These are phyloP conservation scores for Chlamydomonas asymmetrica DNA, from an alignment of 139 green algal species.

Conservation along the genomic window DNA sequence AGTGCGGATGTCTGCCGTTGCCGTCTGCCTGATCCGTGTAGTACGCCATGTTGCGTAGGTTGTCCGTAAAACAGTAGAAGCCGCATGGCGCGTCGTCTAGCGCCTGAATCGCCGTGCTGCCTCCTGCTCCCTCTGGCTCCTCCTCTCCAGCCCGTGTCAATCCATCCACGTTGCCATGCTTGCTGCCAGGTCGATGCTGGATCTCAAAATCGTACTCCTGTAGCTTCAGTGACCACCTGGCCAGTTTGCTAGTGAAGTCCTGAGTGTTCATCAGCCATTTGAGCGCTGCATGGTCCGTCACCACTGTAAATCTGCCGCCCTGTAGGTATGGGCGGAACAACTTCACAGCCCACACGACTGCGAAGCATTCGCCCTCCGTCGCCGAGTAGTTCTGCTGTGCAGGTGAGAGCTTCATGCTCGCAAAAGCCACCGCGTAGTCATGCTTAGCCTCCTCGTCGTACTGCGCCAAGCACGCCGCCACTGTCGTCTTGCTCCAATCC, in stretches of 20 bases:
- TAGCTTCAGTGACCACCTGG: slow-evolving; percentile 20
- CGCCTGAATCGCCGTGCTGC: too few relatives aligned
- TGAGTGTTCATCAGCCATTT: slow-evolving; percentile 19
- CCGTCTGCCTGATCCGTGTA: too few relatives aligned
- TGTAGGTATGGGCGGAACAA: slow-evolving; percentile 27
- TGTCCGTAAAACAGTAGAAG: too few relatives aligned
- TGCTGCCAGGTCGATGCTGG: slow-evolving; percentile 4
- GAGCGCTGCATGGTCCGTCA: slow-evolving; percentile 28
- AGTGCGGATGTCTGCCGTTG: too few relatives aligned
- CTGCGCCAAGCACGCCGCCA: slow-evolving; percentile 25
- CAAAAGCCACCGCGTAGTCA: slow-evolving; percentile 18
- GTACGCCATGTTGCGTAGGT: too few relatives aligned
- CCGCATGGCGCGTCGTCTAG: too few relatives aligned
- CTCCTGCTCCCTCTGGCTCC: too few relatives aligned
- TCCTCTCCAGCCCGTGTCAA: too few relatives aligned
- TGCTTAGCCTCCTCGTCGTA: not conserved
- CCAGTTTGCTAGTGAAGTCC: slow-evolving; percentile 14
- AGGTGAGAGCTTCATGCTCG: not conserved
- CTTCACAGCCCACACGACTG: slow-evolving; percentile 18
- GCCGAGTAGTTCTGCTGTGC: slow-evolving; percentile 2
- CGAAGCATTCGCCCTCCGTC: slow-evolving; percentile 21
- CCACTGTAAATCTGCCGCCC: slow-evolving; percentile 6
- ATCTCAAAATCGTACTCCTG: slow-evolving; percentile 15
- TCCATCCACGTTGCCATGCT: slow-evolving; percentile 1
- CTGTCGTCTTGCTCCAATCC: slow-evolving; percentile 5